Percentiles rank a stretch among this genome's conserved stretches.
These are phyloP conservation scores for Acanthamoeba culbertsoni DNA, from an alignment of 208 protist species.

Conservation along the genomic window DNA sequence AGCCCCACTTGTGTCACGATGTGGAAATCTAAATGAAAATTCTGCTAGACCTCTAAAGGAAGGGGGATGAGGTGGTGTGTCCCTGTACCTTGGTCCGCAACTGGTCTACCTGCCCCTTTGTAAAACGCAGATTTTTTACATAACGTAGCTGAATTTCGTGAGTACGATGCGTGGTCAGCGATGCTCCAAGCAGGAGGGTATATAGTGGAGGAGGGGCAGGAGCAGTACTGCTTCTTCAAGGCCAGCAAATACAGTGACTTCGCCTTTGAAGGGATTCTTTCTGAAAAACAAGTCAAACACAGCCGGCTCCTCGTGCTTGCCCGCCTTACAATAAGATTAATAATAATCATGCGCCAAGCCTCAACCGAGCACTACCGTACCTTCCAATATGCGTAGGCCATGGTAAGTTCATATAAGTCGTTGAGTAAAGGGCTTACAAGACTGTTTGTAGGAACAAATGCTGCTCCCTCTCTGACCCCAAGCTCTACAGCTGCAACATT, in stretches of 20 bases:
- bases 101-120: slow-evolving; percentile 8
- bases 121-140: neutral
- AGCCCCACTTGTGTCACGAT: too few species aligned
- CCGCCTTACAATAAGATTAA: too few species aligned
- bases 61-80: neutral
- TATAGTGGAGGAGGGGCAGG: neutral
- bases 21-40: neutral
- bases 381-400: slow-evolving; percentile 85
- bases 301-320: slow-evolving; percentile 73
- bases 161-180: neutral
- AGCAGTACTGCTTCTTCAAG: slow-evolving; percentile 74
- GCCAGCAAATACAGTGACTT: slow-evolving; percentile 87
- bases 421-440: neutral
- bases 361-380: neutral
- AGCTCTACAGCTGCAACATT: too few species aligned
- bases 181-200: neutral
- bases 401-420: slow-evolving; percentile 82
- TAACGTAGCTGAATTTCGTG: neutral
- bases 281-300: slow-evolving; percentile 91
- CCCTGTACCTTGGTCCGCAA: slow-evolving; percentile 1
- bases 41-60: neutral
- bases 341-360: too few species aligned
- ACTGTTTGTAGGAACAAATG: slow-evolving; percentile 36
- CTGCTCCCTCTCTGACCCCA: too few species aligned
- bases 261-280: slow-evolving; percentile 88